Base-by-base conservation (phyloP, 2,329 filamentous ascomycete species). In the Colletotrichum coccodes region DNA sequence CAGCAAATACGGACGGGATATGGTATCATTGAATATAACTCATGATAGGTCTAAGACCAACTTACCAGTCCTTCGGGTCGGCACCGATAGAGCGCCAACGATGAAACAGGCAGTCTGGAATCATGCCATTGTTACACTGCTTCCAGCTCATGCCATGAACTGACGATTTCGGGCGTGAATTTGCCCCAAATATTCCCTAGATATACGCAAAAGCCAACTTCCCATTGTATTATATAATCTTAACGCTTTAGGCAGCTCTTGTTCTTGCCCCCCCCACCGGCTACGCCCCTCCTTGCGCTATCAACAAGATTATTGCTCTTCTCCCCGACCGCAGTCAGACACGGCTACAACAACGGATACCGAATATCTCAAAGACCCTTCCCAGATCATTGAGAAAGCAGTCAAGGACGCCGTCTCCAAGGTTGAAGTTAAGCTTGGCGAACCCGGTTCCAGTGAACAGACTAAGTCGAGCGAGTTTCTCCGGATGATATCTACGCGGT, bases 401-500 rank as follows among this genome's bases (percentile, higher is more conserved):
- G 36, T 46, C 7, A 8, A 30, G 18, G 28, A 54, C 12, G 38
- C 23, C n/a, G 11, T 18, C 42, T 47, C 30, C n/a, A 18, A 44
- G 57, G 23, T n/a, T 44, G 21, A 21, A 42, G 42, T 7, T 14
- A 18, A 26, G 8, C 18, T 40, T 8, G 50, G 57, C n/a, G 26
- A 49, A 14, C 32, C 67, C 23, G 58, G 70, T n/a, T 54, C 53
- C 12, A 61, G 57, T 6, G 38, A 66, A 61, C 38, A 76, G 34
- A 71, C 53, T 8, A 73, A n/a, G 62, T 73, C 44, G 11, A 65
- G 16, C 67, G 75, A 64, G 59, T 72, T 8, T 71, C 53, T 40
- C 2, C 47, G 60, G 64, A 18, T 64, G 26, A 60, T 59, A 7
- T 59, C 47, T 16, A 40, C 30, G 42, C 60, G 6, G 36, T 47